Evolutionary conservation across 83 land plant genomes (phyloP), one percentile per base, ranked within the genome.

Genomic region (Picea abies): DNA sequence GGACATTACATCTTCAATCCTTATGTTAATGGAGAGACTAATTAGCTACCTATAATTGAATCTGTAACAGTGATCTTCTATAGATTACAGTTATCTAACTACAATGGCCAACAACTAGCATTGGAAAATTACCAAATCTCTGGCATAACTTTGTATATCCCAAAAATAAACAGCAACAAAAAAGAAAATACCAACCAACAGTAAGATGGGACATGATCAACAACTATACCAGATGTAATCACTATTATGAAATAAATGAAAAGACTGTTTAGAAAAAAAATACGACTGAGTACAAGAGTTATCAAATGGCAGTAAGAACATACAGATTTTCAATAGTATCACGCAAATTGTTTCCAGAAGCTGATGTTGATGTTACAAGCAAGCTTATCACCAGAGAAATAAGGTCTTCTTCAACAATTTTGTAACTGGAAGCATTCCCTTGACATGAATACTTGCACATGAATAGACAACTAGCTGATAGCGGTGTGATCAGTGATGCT

Each of bases 391-490:
- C 23, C 56, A 41, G 25, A 72, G 49, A 41, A 20, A 19, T 22
- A 35, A 72, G 20, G 3, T 72, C 22, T 8, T 72, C 23, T 8
- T 39, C 1, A 72, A 72, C 4, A 41, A 72, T 10, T 41, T 72
- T 39, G 37, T 41, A 44, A 41, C 19, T 20, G 1, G 56, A 72
- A 39, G 23, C 39, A 37, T 20, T 72, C 41, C 12, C 52, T 72
- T 72, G n/a, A 8, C 19, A 72, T 41, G 52, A 72, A 41, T 72
- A 72, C 9, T 72, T 41, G 52, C 49, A 39, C 76, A 72, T 72
- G 52, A 41, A 44, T 7, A 72, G 47, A 72, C 76, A 72, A 72
- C n/a, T 44, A 72, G 76, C 52, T 72, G 76, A 72, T 20, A 72
- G 4, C 0, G 49, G 0, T 19, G 3, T 35, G 1, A 41, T 72